These are phyloP conservation scores for Chaetomium globosum DNA, from an alignment of 2,329 filamentous ascomycete genomes.

Conservation along the genomic window DNA sequence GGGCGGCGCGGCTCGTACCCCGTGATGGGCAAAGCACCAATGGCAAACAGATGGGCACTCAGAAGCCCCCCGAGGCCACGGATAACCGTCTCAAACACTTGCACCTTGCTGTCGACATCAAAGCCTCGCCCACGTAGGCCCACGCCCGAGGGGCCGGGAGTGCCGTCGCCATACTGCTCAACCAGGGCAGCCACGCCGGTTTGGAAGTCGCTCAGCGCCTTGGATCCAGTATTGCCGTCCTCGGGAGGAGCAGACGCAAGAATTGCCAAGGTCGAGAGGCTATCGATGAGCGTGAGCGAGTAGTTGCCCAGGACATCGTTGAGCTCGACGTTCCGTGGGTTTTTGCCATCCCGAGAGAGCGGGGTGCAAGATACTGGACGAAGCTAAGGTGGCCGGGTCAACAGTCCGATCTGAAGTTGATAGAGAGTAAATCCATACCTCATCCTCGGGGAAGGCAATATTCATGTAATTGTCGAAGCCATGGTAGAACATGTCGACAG, in stretches of 20 bases:
- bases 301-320: slow-evolving; percentile 98
- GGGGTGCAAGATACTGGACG: slow-evolving; percentile 83
- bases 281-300: slow-evolving; percentile 92
- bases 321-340: slow-evolving; percentile 79
- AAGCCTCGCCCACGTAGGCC: slow-evolving; percentile 79
- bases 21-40: slow-evolving; percentile 83
- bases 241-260: slow-evolving; percentile 73
- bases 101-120: slow-evolving; percentile 95
- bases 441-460: slow-evolving; percentile 93
- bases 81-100: slow-evolving; percentile 98
- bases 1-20: slow-evolving; percentile 65
- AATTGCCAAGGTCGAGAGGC: slow-evolving; percentile 89
- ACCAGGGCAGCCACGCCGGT: slow-evolving; percentile 75
- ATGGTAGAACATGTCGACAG: slow-evolving; percentile 89
- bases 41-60: slow-evolving; percentile 90
- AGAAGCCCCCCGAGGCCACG: slow-evolving; percentile 86
- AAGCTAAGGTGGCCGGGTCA: slow-evolving; percentile 54
- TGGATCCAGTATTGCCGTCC: slow-evolving; percentile 55
- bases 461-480: slow-evolving; percentile 94
- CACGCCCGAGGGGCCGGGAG: slow-evolving; percentile 65
- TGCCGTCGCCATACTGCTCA: slow-evolving; percentile 83
- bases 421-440: slow-evolving; percentile 52
- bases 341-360: slow-evolving; percentile 77
- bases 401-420: background rate
- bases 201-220: slow-evolving; percentile 75